These are phyloP conservation scores for Eimeria necatrix DNA, from an alignment of 169 alveolate genomes.

Conservation along the genomic window DNA sequence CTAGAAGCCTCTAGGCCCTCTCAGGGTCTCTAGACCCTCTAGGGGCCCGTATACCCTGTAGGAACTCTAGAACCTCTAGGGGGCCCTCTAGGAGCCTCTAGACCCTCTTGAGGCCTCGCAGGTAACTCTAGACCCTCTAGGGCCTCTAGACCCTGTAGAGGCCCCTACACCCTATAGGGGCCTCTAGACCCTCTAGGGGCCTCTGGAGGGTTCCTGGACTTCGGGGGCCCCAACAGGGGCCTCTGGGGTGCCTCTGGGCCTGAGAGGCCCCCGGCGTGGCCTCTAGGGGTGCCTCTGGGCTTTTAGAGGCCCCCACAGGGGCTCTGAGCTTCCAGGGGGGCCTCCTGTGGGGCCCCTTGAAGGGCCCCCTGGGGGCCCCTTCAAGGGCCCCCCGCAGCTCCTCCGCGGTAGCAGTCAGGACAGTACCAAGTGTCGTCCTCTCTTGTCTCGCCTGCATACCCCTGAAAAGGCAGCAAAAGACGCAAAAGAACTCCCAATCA, in stretches of 20 bases:
- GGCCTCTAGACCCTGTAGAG: no score
- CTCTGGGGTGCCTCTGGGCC: background rate
- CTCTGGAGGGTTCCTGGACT: no score
- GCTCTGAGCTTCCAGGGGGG: background rate
- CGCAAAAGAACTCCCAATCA: background rate
- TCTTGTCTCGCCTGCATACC: slow-evolving; percentile 47
- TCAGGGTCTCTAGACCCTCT: no score
- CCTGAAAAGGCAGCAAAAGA: slow-evolving; percentile 9
- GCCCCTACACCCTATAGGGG: no score
- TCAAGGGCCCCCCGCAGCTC: background rate
- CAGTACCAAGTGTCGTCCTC: slow-evolving; percentile 77
- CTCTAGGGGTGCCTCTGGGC: background rate
- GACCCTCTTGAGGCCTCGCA: no score
- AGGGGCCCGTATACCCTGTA: no score
- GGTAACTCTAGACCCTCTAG: no score
- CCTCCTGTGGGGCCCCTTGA: background rate
- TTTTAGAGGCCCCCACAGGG: background rate
- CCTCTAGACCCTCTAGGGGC: no score
- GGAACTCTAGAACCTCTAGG: no score
- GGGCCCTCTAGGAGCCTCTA: no score
- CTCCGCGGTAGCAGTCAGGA: slow-evolving; percentile 64
- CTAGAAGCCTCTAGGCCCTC: no score
- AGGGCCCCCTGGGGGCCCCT: background rate
- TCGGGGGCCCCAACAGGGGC: background rate
- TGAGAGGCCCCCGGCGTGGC: background rate